Conservation (phyloP, 2,329 filamentous ascomycete genomes). For the Colletotrichum sp. region DNA sequence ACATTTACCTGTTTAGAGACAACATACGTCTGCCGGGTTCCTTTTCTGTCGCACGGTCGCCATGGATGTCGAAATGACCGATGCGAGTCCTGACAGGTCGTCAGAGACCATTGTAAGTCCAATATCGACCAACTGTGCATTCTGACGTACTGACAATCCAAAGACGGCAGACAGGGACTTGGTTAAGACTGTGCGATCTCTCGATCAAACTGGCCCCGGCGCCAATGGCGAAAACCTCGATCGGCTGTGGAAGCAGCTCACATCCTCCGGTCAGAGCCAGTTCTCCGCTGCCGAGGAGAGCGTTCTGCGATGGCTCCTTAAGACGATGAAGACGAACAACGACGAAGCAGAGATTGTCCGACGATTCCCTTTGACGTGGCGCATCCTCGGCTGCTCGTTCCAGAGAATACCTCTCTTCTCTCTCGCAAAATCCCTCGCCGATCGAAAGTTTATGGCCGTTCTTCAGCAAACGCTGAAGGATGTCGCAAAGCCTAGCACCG, state of each 20-base stretch:
- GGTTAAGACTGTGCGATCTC: constrained; percentile 57
- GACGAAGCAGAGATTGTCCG: constrained; percentile 56
- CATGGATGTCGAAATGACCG: constrained; percentile 20
- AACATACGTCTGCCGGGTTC: background rate
- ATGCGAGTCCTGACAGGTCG: background rate
- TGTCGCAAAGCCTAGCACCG: constrained; percentile 40
- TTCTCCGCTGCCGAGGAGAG: constrained; percentile 62
- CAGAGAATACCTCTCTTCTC: constrained; percentile 71
- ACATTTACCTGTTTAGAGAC: background rate
- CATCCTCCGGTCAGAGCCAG: constrained; percentile 41
- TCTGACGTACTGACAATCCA: background rate
- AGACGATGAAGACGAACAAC: constrained; percentile 56
- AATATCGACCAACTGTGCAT: background rate
- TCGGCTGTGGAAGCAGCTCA: constrained; percentile 54
- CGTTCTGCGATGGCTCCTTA: constrained; percentile 67
- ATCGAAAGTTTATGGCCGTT: constrained; percentile 70
- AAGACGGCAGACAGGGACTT: constrained; percentile 39
- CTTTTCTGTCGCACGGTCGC: background rate
- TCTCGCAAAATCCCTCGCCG: constrained; percentile 72
- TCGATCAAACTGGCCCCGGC: constrained; percentile 56
- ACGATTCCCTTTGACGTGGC: constrained; percentile 64
- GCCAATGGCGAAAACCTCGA: constrained; percentile 51
- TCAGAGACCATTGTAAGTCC: constrained; percentile 11
- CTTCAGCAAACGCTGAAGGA: constrained; percentile 72
- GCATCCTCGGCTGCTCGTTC: constrained; percentile 65